Base-by-base conservation (phyloP, 164 flowering plant genomes). In the Vitis cinerea region DNA sequence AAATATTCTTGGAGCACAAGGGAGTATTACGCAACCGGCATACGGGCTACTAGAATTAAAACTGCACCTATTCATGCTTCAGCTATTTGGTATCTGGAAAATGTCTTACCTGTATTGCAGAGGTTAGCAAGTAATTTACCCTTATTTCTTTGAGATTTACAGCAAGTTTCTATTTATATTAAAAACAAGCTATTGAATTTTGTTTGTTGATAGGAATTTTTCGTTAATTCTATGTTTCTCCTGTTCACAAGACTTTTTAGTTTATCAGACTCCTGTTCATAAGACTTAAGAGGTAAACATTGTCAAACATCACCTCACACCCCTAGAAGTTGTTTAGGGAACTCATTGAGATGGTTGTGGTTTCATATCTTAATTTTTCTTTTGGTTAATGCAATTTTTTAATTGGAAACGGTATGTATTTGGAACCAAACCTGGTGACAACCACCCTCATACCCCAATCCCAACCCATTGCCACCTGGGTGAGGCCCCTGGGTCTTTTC, bases 21-120 rank as follows among this genome's bases (percentile, higher is more conserved):
- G 55, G 98, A 93, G 83, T 96, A 93, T 74, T 96, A 96, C 80
- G 92, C 90, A 54, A 88, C 97, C 27, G 98, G 89, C 6, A 93
- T 96, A 74, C 85, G 99, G 68, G 84, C 86, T 63, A 96, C 94
- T 44, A 86, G 99, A 79, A 75, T 96, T 8, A 96, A 96, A 75
- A 86, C 90, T 10, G 97, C 99, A 53, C 99, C 99, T 29, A 79
- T 86, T 71, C 98, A 93, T 75, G 99, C 99, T 77, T 91, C 98
- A 9, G 90, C 89, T 56, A 80, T 84, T 70, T 96, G 99, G 99
- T 96, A 93, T 78, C 74, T 89, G 66, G 94, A 93, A 67, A 91
- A 90, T 81, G 98, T 95, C 44, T 79, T 81, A 74, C 99, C 99
- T 63, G 78, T 95, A 17, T 50, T 95, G 58, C 83, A 89, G 78